Evolutionary conservation across 2,329 filamentous ascomycete species (phyloP).

Genomic region (Domatiomyces globalis): DNA sequence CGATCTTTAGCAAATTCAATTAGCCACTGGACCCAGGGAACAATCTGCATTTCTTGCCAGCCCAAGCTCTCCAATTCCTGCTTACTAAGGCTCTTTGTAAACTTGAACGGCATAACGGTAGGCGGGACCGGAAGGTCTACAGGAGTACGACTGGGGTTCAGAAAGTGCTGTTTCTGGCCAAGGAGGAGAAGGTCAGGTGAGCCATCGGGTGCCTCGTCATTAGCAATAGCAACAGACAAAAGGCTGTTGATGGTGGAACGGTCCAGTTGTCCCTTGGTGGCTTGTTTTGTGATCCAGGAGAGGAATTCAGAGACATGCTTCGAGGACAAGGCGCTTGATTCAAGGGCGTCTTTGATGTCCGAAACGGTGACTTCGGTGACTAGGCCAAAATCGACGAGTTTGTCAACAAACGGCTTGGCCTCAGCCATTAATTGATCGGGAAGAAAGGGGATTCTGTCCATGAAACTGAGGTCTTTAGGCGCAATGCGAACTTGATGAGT

Average conservation of each 20-base stretch:
- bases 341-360: slow-evolving; percentile 38
- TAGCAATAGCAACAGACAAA: slow-evolving; percentile 53
- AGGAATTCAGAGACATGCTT: slow-evolving; percentile 71
- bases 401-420: slow-evolving; percentile 58
- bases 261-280: slow-evolving; percentile 59
- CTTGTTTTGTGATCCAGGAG: slow-evolving; percentile 64
- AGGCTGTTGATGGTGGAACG: slow-evolving; percentile 51
- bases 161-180: slow-evolving; percentile 57
- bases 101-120: slow-evolving; percentile 69
- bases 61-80: slow-evolving; percentile 64
- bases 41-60: slow-evolving; percentile 72
- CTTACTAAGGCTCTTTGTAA: slow-evolving; percentile 55
- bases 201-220: slow-evolving; percentile 42
- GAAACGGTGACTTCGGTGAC: slow-evolving; percentile 59
- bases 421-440: slow-evolving; percentile 59
- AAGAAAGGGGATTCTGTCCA: slow-evolving; percentile 76
- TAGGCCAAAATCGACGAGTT: slow-evolving; percentile 69
- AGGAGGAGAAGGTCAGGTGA: slow-evolving; percentile 60
- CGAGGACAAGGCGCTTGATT: slow-evolving; percentile 64
- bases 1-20: slow-evolving; percentile 50
- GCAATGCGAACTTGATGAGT: slow-evolving; percentile 68
- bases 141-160: slow-evolving; percentile 65
- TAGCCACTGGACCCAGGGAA: slow-evolving; percentile 73
- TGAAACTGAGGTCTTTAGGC: slow-evolving; percentile 58
- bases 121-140: slow-evolving; percentile 67